phyloP scores from a whole-genome alignment of 2,329 filamentous ascomycete species.

The Orbilia brochopaga region DNA sequence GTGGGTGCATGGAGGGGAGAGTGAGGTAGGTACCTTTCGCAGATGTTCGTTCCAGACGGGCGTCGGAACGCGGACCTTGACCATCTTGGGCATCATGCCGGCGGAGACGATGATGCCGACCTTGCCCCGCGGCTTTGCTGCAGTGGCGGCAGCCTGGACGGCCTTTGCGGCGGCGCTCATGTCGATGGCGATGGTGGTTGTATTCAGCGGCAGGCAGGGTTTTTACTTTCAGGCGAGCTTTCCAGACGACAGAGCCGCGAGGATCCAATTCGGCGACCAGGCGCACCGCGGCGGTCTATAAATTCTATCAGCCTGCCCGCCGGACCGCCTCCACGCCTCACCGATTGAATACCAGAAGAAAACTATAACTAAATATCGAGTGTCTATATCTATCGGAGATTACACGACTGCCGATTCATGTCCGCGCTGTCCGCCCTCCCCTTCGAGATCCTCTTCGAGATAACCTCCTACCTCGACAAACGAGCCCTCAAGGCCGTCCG shows the following conservation, averaged over 20 bases:
- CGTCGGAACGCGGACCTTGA: conserved; percentile 75
- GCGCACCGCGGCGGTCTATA: too few species aligned
- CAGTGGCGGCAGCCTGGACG: conserved; percentile 12
- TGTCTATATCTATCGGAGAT: too few species aligned
- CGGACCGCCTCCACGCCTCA: too few species aligned
- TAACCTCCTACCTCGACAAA: conserved; percentile 5
- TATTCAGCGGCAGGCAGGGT: too few species aligned
- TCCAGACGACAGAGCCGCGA: too few species aligned
- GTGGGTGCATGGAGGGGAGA: background rate
- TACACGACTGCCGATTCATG: background rate
- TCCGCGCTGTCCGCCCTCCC: background rate
- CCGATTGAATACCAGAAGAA: too few species aligned
- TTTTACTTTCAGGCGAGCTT: too few species aligned
- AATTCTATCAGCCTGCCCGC: too few species aligned
- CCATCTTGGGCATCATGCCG: conserved; percentile 77
- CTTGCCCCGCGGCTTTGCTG: conserved; percentile 20
- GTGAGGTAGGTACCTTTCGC: conserved; percentile 65
- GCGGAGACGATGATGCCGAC: conserved; percentile 75
- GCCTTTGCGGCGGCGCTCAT: conserved; percentile 8
- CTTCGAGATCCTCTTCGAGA: conserved; percentile 3
- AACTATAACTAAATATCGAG: too few species aligned
- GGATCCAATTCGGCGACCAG: too few species aligned
- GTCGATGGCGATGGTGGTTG: conserved; percentile 14
- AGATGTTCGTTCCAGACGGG: conserved; percentile 75
- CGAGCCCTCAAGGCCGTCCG: background rate